Base-by-base conservation (phyloP, 805 yeast genomes). In the Hanseniaspora singularis region DNA sequence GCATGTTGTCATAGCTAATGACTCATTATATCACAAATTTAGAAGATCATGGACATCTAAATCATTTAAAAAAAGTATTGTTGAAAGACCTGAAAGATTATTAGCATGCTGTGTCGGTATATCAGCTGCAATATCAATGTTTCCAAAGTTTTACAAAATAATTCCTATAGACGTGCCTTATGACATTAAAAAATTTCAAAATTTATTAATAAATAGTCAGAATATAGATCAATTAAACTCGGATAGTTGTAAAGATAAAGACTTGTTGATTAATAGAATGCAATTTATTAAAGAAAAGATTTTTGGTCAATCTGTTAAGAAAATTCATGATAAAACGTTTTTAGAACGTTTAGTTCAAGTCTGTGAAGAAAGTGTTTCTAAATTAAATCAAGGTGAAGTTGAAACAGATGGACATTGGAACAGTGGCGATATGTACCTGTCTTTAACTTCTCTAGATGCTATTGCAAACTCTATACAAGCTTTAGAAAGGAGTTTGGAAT, bases 361-460 rank as follows among this genome's bases (percentile, higher is more conserved):
- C 16, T 81, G 92, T 58, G 57, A 66, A 16, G 74, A 70, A 22
- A 74, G 84, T n/a, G 72, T 71, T 38, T 67, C 57, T 1, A 77
- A 77, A 56, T 64, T 82, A 36, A 61, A 61, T 9, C 61, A 66
- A 1, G 73, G 74, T 16, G 66, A 75, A 54, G 54, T 83, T 3
- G 95, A 84, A 60, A 86, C 83, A 1, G 94, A 94, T 0, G 79
- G 73, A 5, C 73, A 72, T 32, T 84, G 94, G 94, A 81, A 82
- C 50, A 71, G 81, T 2, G 92, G 92, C 12, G 95, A 84, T 57
- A 81, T 85, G 27, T 84, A 84, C 57, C 58, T 84, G 44, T 73
- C 79, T 3, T 75, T 78, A 16, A 72, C 69, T 18, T 79, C 94
- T 0, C 59, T 80, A 4, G 71, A 71, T 23, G 94, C 94, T 0